Evolutionary conservation across 805 yeast genomes (phyloP).

Genomic region (Candida nanaspora): DNA sequence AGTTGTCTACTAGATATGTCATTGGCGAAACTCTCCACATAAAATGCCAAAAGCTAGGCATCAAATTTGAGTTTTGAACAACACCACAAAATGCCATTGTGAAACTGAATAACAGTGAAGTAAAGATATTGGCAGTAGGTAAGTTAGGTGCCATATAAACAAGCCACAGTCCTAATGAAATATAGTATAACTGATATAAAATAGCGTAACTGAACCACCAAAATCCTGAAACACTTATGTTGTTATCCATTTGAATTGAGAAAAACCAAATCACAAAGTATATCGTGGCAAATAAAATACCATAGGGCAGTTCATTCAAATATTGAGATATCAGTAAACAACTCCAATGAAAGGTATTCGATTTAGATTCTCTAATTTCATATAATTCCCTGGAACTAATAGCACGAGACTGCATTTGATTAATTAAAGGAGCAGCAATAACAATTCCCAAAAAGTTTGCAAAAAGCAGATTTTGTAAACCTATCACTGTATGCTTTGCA

Average conservation of each 20-base stretch:
- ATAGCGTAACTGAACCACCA: constrained; percentile 28
- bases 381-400: constrained; percentile 51
- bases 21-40: constrained; percentile 72
- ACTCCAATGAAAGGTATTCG: constrained; percentile 71
- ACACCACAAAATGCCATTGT: constrained; percentile 65
- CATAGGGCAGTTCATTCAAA: constrained; percentile 56
- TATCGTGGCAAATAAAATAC: constrained; percentile 39
- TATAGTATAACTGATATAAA: constrained; percentile 39
- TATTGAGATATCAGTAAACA: constrained; percentile 47
- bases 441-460: constrained; percentile 48
- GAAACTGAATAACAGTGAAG: constrained; percentile 49
- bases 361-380: constrained; percentile 67
- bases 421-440: constrained; percentile 49
- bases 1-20: constrained; percentile 57
- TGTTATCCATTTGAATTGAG: constrained; percentile 27
- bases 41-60: constrained; percentile 83
- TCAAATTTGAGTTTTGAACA: constrained; percentile 42
- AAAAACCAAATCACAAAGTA: constrained; percentile 33
- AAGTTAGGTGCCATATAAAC: constrained; percentile 58
- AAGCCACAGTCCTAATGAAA: constrained; percentile 47
- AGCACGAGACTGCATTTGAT: constrained; percentile 58
- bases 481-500: constrained; percentile 41
- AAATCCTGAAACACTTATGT: constrained; percentile 39
- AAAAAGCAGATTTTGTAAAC: constrained; percentile 54
- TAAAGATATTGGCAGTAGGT: constrained; percentile 56